Evolutionary conservation across 768 basidiomycete genomes (phyloP).

Genomic region (Omphalotus guepiniiformis): DNA sequence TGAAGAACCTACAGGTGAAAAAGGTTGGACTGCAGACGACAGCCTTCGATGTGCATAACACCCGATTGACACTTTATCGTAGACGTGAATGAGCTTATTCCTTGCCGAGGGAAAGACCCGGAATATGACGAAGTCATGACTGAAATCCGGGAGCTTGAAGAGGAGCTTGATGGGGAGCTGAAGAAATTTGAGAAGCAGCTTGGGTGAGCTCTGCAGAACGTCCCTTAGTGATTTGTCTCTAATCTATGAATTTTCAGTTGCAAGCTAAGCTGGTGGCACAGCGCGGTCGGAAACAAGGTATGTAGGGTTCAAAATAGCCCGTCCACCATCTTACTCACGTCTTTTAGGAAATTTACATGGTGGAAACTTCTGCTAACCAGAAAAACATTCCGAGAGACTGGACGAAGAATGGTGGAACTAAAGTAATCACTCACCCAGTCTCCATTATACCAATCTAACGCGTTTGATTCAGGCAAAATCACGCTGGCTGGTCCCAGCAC

Average conservation of each 20-base stretch:
- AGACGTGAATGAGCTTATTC: conserved; percentile 72
- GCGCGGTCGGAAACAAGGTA: conserved; percentile 79
- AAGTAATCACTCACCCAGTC: conserved; percentile 49
- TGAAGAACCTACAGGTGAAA: conserved; percentile 44
- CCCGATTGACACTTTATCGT: conserved; percentile 8
- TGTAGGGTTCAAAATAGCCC: not conserved
- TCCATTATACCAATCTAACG: not conserved
- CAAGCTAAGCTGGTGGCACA: conserved; percentile 66
- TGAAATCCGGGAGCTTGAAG: conserved; percentile 70
- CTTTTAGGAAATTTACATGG: conserved; percentile 80
- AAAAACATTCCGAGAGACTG: conserved; percentile 78
- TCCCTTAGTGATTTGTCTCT: conserved; percentile 15
- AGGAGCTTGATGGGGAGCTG: conserved; percentile 62
- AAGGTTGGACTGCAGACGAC: conserved; percentile 39
- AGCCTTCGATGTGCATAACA: not conserved
- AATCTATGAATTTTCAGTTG: conserved; percentile 31
- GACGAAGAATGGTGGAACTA: conserved; percentile 76
- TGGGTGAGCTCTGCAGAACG: conserved; percentile 47
- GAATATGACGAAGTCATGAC: conserved; percentile 74
- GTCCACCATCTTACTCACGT: not conserved
- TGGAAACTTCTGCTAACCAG: conserved; percentile 61
- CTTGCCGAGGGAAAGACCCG: conserved; percentile 80
- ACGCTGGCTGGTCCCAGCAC: conserved; percentile 75
- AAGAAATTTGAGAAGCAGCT: conserved; percentile 62
- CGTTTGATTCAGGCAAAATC: conserved; percentile 47